A percentile compares a stretch with the other conserved stretches of the same genome.
phyloP scores from a whole-genome alignment of 768 basidiomycete genomes.

The Lactarius vividus region DNA sequence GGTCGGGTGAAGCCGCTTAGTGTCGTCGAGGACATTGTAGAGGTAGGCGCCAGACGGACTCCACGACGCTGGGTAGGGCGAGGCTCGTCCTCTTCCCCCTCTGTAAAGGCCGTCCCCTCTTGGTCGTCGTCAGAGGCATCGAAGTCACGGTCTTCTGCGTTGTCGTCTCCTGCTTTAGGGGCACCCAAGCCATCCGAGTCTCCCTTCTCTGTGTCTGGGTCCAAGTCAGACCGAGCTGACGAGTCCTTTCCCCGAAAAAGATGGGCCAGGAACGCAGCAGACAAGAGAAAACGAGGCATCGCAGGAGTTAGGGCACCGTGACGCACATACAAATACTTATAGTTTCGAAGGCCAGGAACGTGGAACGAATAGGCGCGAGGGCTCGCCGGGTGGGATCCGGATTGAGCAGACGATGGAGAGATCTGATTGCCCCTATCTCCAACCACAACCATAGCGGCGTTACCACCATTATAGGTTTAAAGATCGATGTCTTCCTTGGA shows the following conservation, averaged over 20 bases:
- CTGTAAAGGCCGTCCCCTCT: background rate
- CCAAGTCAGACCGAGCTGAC: background rate
- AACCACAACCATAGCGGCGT: background rate
- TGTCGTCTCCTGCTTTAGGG: background rate
- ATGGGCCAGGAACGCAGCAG: background rate
- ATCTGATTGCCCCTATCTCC: background rate
- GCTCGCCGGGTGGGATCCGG: background rate
- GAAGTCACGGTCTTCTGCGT: background rate
- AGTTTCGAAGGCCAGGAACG: background rate
- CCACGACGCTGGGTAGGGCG: background rate
- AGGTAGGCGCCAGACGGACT: background rate
- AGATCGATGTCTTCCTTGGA: slow-evolving; percentile 35
- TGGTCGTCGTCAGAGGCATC: slow-evolving; percentile 12
- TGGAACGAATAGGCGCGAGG: background rate
- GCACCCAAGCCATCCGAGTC: background rate
- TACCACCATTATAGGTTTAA: slow-evolving; percentile 2
- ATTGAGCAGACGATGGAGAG: background rate
- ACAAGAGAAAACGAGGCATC: slow-evolving; percentile 8
- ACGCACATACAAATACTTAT: background rate
- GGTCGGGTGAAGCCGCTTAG: slow-evolving; percentile 11
- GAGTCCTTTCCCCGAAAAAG: background rate
- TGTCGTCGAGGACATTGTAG: background rate
- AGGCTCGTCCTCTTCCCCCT: background rate
- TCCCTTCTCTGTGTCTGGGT: slow-evolving; percentile 6
- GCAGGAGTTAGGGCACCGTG: background rate